Percentiles rank a stretch among this genome's conserved stretches.
Evolutionary conservation across 257 asterid genomes (phyloP).

Genomic region (Capsicum pubescens): DNA sequence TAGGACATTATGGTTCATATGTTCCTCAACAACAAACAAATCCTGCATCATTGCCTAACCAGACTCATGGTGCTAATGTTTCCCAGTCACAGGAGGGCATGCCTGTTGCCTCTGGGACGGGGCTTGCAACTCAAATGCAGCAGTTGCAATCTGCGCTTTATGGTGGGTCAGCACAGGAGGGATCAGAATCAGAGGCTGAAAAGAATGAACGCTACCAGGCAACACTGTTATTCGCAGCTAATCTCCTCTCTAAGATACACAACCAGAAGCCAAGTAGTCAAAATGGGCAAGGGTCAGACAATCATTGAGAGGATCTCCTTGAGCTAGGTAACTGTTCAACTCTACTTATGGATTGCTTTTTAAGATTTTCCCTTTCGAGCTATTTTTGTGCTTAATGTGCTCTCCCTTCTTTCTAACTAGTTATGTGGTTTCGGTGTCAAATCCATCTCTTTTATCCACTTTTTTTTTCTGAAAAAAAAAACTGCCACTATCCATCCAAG

Average conservation of each 20-base stretch:
- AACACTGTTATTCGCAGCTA: constrained; percentile 88
- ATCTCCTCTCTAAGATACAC: constrained; percentile 80
- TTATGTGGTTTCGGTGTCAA: constrained; percentile 2
- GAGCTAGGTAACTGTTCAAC: constrained; percentile 59
- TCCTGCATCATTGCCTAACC: constrained; percentile 55
- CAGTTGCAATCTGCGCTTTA: constrained; percentile 56
- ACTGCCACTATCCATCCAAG: neutral
- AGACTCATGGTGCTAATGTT: constrained; percentile 47
- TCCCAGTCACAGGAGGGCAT: constrained; percentile 54
- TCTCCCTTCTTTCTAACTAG: constrained; percentile 10
- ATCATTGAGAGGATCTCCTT: constrained; percentile 50
- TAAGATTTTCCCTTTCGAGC: neutral
- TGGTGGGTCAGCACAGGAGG: constrained; percentile 69
- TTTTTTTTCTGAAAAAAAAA: neutral
- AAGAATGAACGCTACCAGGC: constrained; percentile 87
- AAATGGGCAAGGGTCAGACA: constrained; percentile 71
- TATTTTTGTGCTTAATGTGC: constrained; percentile 1
- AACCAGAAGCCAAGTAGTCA: constrained; percentile 77
- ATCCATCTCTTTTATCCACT: neutral
- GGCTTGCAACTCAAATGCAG: constrained; percentile 54
- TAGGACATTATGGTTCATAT: constrained; percentile 57
- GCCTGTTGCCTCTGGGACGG: constrained; percentile 52
- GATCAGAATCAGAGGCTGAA: constrained; percentile 77
- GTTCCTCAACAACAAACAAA: constrained; percentile 55
- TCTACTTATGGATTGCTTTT: constrained; percentile 14